Base-by-base conservation (phyloP, 768 basidiomycete genomes). In the Asterophora lycoperdoides region DNA sequence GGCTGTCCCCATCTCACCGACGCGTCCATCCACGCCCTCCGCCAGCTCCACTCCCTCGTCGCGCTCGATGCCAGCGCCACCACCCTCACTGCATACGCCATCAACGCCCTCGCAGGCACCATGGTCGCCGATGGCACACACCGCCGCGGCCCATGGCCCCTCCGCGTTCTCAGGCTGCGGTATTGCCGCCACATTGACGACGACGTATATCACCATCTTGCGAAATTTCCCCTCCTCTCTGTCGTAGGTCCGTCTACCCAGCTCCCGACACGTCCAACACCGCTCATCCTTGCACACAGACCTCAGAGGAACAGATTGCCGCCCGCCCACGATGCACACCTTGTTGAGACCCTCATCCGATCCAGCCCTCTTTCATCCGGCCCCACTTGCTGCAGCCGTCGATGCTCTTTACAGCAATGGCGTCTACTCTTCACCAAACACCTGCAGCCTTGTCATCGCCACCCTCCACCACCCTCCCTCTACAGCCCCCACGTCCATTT, bases 1-100 rank as follows among this genome's bases (percentile, higher is more conserved):
- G 63, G 70, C 5, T 84, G 83, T 54, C 46, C 49, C 9, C 68
- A 77, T n/a, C 68, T 90, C 0, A 77, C 72, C 20, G 88, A 90
- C 61, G 64, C 75, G 19, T 77, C 74, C 40, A 70, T 87, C 19
- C 48, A 71, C 34, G 60, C 66, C 8, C 68, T 89, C 23, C 75
- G 72, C 23, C 55, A 64, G 8, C 71, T 90, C 5, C 78, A 77
- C 55, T 68, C 71, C 5, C 69, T 90, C 15, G 58, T 66, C 35
- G 88, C 82, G 0, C 67, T 90, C n/a, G 86, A 90, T 61, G 75
- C 77, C 17, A 81, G 80, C 41, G 66, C 62, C 8, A 84, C 82
- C 1, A 19, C 52, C 1, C 55, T 90, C 32, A 76, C 77, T 3
- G 56, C 76, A 2, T 72, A 75, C 54, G 84, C 79, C 10, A 60